phyloP scores from a whole-genome alignment of 768 basidiomycete genomes.

The Stropharia rugosoannulata region DNA sequence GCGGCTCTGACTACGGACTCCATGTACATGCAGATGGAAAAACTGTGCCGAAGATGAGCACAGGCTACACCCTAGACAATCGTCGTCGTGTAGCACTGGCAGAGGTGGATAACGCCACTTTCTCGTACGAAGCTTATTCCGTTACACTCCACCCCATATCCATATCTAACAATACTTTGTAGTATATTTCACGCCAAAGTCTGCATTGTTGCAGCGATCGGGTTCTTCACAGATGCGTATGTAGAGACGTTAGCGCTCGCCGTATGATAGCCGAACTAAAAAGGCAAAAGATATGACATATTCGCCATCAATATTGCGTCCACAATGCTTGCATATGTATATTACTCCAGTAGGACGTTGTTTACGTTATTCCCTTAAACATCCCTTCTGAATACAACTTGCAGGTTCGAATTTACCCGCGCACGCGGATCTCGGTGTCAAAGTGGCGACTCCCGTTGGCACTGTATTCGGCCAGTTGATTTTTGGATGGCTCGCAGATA shows the following conservation, averaged over 20 bases:
- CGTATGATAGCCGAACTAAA: neutral
- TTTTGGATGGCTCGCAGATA: conserved; percentile 81
- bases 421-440: conserved; percentile 76
- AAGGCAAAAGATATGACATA: conserved; percentile 62
- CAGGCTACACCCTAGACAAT: conserved; percentile 55
- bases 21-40: conserved; percentile 13
- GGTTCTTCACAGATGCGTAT: conserved; percentile 88
- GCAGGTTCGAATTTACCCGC: conserved; percentile 18
- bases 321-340: conserved; percentile 82
- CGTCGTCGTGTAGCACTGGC: conserved; percentile 78
- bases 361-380: neutral
- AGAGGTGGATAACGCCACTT: conserved; percentile 85
- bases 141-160: neutral
- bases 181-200: conserved; percentile 88
- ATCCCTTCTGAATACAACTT: neutral
- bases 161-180: conserved; percentile 4
- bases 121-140: conserved; percentile 54
- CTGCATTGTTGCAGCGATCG: conserved; percentile 69
- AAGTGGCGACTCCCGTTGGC: conserved; percentile 75
- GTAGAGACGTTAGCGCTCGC: conserved; percentile 30
- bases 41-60: neutral
- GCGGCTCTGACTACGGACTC: no score
- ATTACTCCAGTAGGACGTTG: conserved; percentile 38
- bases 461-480: conserved; percentile 73
- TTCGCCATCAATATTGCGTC: conserved; percentile 90